Conservation (phyloP, 1,284 basidiomycete species). For the Sparassis latifolia region DNA sequence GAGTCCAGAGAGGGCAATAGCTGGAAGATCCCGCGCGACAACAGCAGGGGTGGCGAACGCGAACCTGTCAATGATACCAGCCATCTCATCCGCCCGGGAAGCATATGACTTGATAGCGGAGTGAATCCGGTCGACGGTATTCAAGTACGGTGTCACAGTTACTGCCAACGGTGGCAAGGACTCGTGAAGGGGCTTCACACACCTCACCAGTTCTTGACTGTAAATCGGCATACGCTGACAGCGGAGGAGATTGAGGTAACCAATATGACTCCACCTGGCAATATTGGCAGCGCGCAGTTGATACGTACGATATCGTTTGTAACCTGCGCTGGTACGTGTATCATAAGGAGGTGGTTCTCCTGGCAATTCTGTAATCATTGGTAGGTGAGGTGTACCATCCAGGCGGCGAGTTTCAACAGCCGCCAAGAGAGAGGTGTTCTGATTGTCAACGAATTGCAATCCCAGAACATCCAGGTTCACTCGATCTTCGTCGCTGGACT, state of each 20-base stretch:
- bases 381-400: slow-evolving; percentile 69
- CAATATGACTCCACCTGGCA: slow-evolving; percentile 63
- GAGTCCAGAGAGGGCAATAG: slow-evolving; percentile 45
- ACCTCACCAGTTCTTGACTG: slow-evolving; percentile 52
- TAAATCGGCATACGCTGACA: slow-evolving; percentile 62
- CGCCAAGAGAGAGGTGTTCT: slow-evolving; percentile 46
- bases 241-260: slow-evolving; percentile 74
- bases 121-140: slow-evolving; percentile 36
- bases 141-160: slow-evolving; percentile 32
- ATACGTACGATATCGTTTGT: slow-evolving; percentile 53
- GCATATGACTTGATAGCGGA: slow-evolving; percentile 59
- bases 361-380: slow-evolving; percentile 47
- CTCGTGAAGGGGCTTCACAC: slow-evolving; percentile 35
- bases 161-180: slow-evolving; percentile 54
- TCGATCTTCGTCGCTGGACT: slow-evolving; percentile 37
- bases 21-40: slow-evolving; percentile 72
- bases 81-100: slow-evolving; percentile 52
- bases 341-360: slow-evolving; percentile 66
- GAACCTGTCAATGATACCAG: slow-evolving; percentile 62
- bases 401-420: slow-evolving; percentile 50
- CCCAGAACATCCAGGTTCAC: slow-evolving; percentile 65
- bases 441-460: slow-evolving; percentile 53
- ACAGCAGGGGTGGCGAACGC: slow-evolving; percentile 81
- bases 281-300: slow-evolving; percentile 47
- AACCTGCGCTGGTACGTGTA: slow-evolving; percentile 71